Percentiles rank a stretch among this genome's conserved stretches.
phyloP scores from a whole-genome alignment of 768 basidiomycete species.

The Floccularia luteovirens region DNA sequence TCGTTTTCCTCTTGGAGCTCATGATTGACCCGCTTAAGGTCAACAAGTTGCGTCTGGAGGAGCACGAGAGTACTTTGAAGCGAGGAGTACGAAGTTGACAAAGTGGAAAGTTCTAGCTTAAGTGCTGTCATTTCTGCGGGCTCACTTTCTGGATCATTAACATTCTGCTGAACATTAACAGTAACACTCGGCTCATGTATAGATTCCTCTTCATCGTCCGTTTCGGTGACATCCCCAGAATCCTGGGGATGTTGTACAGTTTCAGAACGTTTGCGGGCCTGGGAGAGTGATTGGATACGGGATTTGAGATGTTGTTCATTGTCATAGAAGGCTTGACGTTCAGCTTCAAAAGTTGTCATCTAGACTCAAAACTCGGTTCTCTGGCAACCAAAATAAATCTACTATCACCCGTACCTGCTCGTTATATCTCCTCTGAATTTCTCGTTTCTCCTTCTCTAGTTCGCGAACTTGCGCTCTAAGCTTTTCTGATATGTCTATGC shows the following conservation, averaged over 20 bases:
- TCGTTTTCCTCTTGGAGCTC: conserved; percentile 94
- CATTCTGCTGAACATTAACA: conserved; percentile 26
- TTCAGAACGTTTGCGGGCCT: conserved; percentile 52
- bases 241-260: conserved; percentile 22
- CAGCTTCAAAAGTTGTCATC: conserved; percentile 86
- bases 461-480: conserved; percentile 75
- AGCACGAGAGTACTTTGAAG: conserved; percentile 81
- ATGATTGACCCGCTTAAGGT: conserved; percentile 83
- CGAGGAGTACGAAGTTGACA: conserved; percentile 79
- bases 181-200: conserved; percentile 4
- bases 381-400: conserved; percentile 4
- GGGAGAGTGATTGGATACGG: conserved; percentile 74
- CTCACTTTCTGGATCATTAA: conserved; percentile 62
- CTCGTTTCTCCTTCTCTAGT: conserved; percentile 84
- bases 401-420: conserved; percentile 57
- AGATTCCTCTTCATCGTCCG: conserved; percentile 26
- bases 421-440: conserved; percentile 74
- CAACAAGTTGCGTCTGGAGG: conserved; percentile 76
- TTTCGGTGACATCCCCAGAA: conserved; percentile 32
- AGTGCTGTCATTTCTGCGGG: conserved; percentile 86
- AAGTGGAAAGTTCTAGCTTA: conserved; percentile 75
- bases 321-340: conserved; percentile 88
- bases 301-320: conserved; percentile 92
- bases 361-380: conserved; percentile 20
- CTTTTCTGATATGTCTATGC: conserved; percentile 80